Base-by-base conservation (phyloP, 257 asterid species). In the Solanum clarkiae region DNA sequence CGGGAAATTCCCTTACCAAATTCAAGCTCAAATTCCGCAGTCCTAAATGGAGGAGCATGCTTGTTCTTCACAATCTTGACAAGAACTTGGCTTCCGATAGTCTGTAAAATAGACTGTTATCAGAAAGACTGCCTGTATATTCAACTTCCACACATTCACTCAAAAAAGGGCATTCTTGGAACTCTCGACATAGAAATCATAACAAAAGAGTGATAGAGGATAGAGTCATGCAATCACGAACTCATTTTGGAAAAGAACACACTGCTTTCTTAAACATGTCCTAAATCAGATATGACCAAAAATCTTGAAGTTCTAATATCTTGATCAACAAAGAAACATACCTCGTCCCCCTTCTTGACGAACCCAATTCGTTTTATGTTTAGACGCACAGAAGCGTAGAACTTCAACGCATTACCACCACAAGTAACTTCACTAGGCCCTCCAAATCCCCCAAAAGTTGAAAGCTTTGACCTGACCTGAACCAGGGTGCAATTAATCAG, bases 391-490 rank as follows among this genome's bases (percentile, higher is more conserved):
- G 99, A 97, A 90, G 99, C 97, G 87, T 97, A 97, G 88, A 94
- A 95, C 86, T 97, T 97, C 92, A 97, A 90, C 81, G 99, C 99
- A 90, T 97, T 97, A 53, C 99, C 99, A 75, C 98, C 99, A 88
- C 99, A 97, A n/a, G 99, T 97, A 86, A 94, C 98, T 91, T 97
- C 98, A 86, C 91, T 44, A 45, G 97, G 97, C 69, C 98, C 98
- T 17, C 98, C 98, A 91, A 92, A 97, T 85, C 94, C 91, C 65
- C 93, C 96, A 88, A 91, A 92, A 63, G 97, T 92, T 80, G 93
- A 87, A 22, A 97, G 91, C 87, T 96, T 96, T 26, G 98, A 90
- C 59, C 99, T 93, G 86, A 96, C 93, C 98, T 95, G 91, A 69
- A 90, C 80, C 42, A 45, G 79, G 32, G 59, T 45, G 80, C 15